phyloP scores from a whole-genome alignment of 2,329 filamentous ascomycete species.

The Whalleya microplaca region DNA sequence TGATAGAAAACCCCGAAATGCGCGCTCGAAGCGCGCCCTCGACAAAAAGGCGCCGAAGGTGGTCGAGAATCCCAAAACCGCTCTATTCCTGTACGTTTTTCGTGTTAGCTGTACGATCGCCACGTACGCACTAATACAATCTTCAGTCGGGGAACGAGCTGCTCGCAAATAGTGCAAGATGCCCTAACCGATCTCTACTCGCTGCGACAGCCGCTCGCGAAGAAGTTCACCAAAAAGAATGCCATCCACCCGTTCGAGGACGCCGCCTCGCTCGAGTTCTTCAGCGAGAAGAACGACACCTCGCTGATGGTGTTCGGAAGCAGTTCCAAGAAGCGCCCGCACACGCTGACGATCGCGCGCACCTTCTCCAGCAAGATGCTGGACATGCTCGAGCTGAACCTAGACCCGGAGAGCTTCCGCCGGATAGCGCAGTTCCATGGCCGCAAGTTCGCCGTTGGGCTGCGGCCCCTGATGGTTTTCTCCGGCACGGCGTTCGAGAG shows the following conservation, averaged over 20 bases:
- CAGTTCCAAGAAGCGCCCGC: slow-evolving; percentile 91
- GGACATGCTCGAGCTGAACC: slow-evolving; percentile 91
- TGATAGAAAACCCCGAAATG: slow-evolving; percentile 64
- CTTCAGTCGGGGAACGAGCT: slow-evolving; percentile 71
- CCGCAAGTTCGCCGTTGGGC: slow-evolving; percentile 74
- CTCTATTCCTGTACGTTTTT: slow-evolving; percentile 72
- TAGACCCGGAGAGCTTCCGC: slow-evolving; percentile 75
- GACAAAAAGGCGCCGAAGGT: slow-evolving; percentile 90
- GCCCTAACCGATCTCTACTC: slow-evolving; percentile 84
- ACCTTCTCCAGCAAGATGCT: slow-evolving; percentile 86
- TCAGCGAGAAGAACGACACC: slow-evolving; percentile 94
- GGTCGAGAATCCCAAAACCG: slow-evolving; percentile 86
- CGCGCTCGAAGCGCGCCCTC: slow-evolving; percentile 91
- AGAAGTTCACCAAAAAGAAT: slow-evolving; percentile 98
- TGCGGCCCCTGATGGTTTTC: slow-evolving; percentile 92
- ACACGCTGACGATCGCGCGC: slow-evolving; percentile 80
- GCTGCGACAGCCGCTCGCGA: slow-evolving; percentile 80
- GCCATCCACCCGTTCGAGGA: slow-evolving; percentile 94
- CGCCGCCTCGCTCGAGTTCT: slow-evolving; percentile 85
- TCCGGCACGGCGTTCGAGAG: slow-evolving; percentile 86
- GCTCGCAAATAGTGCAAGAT: slow-evolving; percentile 80
- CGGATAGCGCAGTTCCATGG: slow-evolving; percentile 76
- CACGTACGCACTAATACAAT: slow-evolving; percentile 9
- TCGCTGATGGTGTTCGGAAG: slow-evolving; percentile 82
- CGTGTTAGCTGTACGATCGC: not conserved